These are phyloP conservation scores for Rhodotorula sp. DNA, from an alignment of 1,284 basidiomycete species.

Conservation along the genomic window DNA sequence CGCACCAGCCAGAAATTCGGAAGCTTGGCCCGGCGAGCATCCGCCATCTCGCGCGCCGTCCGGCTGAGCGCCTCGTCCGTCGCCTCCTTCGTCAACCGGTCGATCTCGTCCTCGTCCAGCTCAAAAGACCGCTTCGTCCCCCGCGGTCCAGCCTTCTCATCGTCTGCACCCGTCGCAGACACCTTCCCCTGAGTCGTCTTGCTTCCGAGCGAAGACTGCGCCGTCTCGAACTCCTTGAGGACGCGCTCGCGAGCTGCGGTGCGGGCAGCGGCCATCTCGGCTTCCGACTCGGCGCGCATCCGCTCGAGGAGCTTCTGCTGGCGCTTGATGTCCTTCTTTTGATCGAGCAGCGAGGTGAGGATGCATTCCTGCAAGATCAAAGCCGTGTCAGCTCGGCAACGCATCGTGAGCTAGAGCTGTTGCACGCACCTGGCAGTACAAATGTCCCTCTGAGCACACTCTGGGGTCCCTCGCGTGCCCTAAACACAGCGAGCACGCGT, in stretches of 20 bases:
- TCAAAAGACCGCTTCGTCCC: slow-evolving; percentile 63
- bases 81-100: slow-evolving; percentile 69
- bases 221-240: slow-evolving; percentile 77
- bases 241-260: slow-evolving; percentile 79
- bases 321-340: slow-evolving; percentile 82
- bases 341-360: slow-evolving; percentile 57
- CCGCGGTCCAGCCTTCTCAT: slow-evolving; percentile 22
- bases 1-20: slow-evolving; percentile 83
- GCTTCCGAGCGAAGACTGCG: slow-evolving; percentile 64
- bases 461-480: slow-evolving; percentile 68
- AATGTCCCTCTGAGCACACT: slow-evolving; percentile 76
- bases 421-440: slow-evolving; percentile 67
- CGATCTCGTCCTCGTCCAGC: slow-evolving; percentile 68
- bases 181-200: slow-evolving; percentile 16
- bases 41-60: slow-evolving; percentile 75
- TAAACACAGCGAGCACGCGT: slow-evolving; percentile 39
- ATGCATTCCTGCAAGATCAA: slow-evolving; percentile 38
- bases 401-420: not conserved
- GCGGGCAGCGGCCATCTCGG: slow-evolving; percentile 64
- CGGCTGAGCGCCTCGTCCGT: slow-evolving; percentile 76
- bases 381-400: slow-evolving; percentile 49
- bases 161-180: slow-evolving; percentile 11
- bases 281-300: slow-evolving; percentile 70
- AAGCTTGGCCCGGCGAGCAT: slow-evolving; percentile 76
- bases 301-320: slow-evolving; percentile 73